Evolutionary conservation across 345 rosid genomes (phyloP).

Genomic region (Zanthoxylum bungeanum): DNA sequence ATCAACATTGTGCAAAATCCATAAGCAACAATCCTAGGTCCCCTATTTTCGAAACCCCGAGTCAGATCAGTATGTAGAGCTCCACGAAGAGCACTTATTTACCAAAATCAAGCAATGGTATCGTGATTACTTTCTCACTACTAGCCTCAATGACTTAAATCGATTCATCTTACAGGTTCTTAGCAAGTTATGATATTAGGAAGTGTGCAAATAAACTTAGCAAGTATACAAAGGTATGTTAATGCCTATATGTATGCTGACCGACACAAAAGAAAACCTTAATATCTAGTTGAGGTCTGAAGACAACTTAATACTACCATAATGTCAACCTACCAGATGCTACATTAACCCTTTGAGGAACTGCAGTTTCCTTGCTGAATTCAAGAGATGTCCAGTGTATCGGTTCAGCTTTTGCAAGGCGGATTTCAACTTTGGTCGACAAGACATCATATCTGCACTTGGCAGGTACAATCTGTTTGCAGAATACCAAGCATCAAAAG

Average conservation of each 20-base stretch:
- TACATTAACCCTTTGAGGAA: slow-evolving; percentile 35
- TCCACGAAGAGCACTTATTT: background rate
- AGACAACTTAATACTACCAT: background rate
- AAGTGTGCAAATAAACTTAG: background rate
- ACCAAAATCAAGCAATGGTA: background rate
- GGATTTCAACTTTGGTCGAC: slow-evolving; percentile 82
- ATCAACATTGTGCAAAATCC: background rate
- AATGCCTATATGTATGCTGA: too few relatives aligned
- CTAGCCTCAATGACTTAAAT: background rate
- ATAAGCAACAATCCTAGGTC: background rate
- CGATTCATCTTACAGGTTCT: background rate
- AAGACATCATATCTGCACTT: slow-evolving; percentile 65
- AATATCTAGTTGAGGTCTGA: background rate
- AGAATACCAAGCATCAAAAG: slow-evolving; percentile 9
- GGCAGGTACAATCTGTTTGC: slow-evolving; percentile 64
- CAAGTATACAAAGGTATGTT: background rate
- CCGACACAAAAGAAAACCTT: background rate
- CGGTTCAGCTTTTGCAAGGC: slow-evolving; percentile 73
- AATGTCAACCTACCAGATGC: slow-evolving; percentile 38
- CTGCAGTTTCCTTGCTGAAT: slow-evolving; percentile 41
- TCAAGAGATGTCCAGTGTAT: slow-evolving; percentile 85
- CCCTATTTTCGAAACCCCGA: background rate
- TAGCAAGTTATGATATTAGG: background rate
- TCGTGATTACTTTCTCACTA: too few relatives aligned
- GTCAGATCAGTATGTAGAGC: background rate